These are phyloP conservation scores for Podospora pseudoanserina DNA, from an alignment of 495 filamentous ascomycete species.

Conservation along the genomic window DNA sequence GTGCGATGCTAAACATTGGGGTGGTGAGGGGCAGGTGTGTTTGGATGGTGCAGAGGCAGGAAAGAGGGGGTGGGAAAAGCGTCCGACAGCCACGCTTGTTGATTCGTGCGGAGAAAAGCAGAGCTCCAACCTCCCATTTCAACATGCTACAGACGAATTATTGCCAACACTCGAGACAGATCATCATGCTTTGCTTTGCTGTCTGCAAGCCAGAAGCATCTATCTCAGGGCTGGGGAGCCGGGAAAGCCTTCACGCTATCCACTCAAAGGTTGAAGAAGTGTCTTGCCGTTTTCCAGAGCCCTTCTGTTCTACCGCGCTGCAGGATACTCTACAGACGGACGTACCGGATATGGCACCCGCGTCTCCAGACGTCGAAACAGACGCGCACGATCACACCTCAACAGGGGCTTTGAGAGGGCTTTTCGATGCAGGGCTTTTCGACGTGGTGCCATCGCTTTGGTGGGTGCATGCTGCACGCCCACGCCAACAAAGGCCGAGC, in stretches of 20 bases:
- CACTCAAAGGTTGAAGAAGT: background rate
- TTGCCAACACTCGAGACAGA: background rate
- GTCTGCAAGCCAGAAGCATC: slow-evolving; percentile 1
- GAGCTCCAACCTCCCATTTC: background rate
- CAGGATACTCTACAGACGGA: slow-evolving; percentile 19
- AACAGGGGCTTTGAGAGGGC: slow-evolving; percentile 12
- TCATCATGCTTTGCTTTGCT: slow-evolving; percentile 1
- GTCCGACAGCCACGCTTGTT: background rate
- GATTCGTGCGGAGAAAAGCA: slow-evolving; percentile 4
- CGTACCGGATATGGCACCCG: slow-evolving; percentile 31
- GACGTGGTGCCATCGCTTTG: slow-evolving; percentile 19
- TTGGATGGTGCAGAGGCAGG: slow-evolving; percentile 3
- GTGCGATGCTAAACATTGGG: slow-evolving; percentile 12
- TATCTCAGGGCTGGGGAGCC: slow-evolving; percentile 1
- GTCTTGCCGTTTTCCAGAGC: background rate
- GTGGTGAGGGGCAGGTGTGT: slow-evolving; percentile 2
- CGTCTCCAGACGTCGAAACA: slow-evolving; percentile 12
- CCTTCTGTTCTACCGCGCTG: slow-evolving; percentile 16
- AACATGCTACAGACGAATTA: background rate
- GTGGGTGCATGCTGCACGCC: slow-evolving; percentile 30
- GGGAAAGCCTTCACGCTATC: background rate
- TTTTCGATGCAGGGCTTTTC: slow-evolving; percentile 22
- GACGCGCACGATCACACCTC: slow-evolving; percentile 22
- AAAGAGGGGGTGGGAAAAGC: slow-evolving; percentile 7
- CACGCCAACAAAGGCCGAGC: slow-evolving; percentile 15